Conservation (phyloP, 495 filamentous ascomycete genomes). For the Annulohypoxylon stygium region DNA sequence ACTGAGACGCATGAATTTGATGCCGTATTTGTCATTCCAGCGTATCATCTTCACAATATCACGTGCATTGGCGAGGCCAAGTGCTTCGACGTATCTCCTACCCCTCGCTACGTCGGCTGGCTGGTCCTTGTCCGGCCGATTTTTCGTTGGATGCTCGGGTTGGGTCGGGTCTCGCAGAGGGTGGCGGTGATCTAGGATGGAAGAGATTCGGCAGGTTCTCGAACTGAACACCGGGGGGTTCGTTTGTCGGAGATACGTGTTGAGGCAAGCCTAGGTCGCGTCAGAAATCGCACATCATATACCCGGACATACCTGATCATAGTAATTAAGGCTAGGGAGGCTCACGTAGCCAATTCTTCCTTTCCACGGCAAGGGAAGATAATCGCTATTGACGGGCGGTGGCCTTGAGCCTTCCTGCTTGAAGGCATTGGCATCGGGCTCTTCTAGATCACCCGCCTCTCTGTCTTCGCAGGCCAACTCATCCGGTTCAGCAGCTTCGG, state of each 20-base stretch:
- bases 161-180: slow-evolving; percentile 79
- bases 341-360: slow-evolving; percentile 90
- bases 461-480: slow-evolving; percentile 48
- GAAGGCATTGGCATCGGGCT: slow-evolving; percentile 55
- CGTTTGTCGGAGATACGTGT: slow-evolving; percentile 89
- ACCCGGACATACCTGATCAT: slow-evolving; percentile 19
- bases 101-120: slow-evolving; percentile 71
- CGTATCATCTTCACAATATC: slow-evolving; percentile 87
- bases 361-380: slow-evolving; percentile 92
- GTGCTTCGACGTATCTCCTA: slow-evolving; percentile 76
- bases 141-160: slow-evolving; percentile 84
- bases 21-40: slow-evolving; percentile 94
- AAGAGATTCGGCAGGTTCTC: slow-evolving; percentile 89
- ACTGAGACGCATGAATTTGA: slow-evolving; percentile 91
- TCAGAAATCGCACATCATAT: slow-evolving; percentile 30
- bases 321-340: slow-evolving; percentile 22
- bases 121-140: slow-evolving; percentile 80
- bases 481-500: slow-evolving; percentile 33
- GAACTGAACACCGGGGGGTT: slow-evolving; percentile 92
- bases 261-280: slow-evolving; percentile 78
- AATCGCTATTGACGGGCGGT: slow-evolving; percentile 86
- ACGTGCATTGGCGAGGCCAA: slow-evolving; percentile 84
- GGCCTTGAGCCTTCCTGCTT: slow-evolving; percentile 67
- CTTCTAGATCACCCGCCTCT: slow-evolving; percentile 49
- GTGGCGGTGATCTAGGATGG: slow-evolving; percentile 89